These are phyloP conservation scores for Pterocarpus santalinus DNA, from an alignment of 306 rosid species.

Conservation along the genomic window DNA sequence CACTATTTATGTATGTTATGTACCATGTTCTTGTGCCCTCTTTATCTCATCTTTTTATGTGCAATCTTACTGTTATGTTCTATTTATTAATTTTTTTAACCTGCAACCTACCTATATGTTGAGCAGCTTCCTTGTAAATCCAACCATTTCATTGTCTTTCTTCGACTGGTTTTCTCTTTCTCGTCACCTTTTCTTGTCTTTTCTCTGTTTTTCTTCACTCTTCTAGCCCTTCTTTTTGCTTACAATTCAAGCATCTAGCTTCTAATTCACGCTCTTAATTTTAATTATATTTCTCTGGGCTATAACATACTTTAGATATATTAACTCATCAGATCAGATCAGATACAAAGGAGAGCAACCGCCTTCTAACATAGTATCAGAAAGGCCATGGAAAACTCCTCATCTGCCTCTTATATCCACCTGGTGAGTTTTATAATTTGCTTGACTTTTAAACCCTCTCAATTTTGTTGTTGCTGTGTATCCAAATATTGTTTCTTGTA, in stretches of 20 bases:
- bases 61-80: neutral
- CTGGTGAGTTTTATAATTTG: constrained; percentile 60
- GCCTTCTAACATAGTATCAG: constrained; percentile 5
- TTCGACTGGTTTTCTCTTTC: constrained; percentile 23
- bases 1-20: constrained; percentile 7
- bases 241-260: constrained; percentile 15
- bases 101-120: neutral
- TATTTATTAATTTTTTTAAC: neutral
- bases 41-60: neutral
- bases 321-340: neutral
- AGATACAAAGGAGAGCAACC: neutral
- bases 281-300: neutral
- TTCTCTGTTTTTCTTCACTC: constrained; percentile 38
- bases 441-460: neutral
- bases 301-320: neutral
- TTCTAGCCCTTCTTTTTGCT: neutral
- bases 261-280: neutral
- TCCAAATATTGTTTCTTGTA: neutral
- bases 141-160: constrained; percentile 42
- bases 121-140: constrained; percentile 41
- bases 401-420: constrained; percentile 87
- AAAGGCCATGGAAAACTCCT: constrained; percentile 64
- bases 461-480: neutral
- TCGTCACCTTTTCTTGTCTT: constrained; percentile 37
- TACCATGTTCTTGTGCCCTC: constrained; percentile 3